These are phyloP conservation scores for Cinchona pubescens DNA, from an alignment of 257 asterid species.

Conservation along the genomic window DNA sequence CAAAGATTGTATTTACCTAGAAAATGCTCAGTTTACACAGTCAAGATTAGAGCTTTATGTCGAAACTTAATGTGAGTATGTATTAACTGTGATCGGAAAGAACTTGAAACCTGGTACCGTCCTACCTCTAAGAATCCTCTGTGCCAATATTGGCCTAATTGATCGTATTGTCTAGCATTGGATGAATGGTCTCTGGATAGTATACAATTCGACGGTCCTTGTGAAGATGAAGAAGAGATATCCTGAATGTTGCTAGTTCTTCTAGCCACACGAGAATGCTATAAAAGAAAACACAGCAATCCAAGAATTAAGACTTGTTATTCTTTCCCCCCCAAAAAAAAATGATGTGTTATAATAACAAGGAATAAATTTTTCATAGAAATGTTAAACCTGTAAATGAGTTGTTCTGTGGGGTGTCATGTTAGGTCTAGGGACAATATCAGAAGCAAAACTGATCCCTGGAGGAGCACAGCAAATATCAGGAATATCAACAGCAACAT, in stretches of 20 bases:
- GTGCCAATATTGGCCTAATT: slow-evolving; percentile 27
- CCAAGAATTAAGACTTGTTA: not conserved
- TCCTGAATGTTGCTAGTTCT: slow-evolving; percentile 21
- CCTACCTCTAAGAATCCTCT: slow-evolving; percentile 38
- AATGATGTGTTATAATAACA: not conserved
- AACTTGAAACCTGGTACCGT: not conserved
- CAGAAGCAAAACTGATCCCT: slow-evolving; percentile 52
- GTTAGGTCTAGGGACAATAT: slow-evolving; percentile 43
- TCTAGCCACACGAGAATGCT: slow-evolving; percentile 41
- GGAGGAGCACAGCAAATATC: slow-evolving; percentile 65
- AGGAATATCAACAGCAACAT: slow-evolving; percentile 40
- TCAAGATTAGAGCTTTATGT: too few relatives aligned
- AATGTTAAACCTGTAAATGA: slow-evolving; percentile 15
- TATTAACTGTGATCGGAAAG: slow-evolving; percentile 10
- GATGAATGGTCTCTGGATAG: slow-evolving; percentile 16
- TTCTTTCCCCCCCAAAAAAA: too few relatives aligned
- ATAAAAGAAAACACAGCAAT: slow-evolving; percentile 7
- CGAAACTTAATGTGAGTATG: too few relatives aligned
- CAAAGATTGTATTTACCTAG: slow-evolving; percentile 28
- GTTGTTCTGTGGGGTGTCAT: slow-evolving; percentile 29
- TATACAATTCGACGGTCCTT: slow-evolving; percentile 3
- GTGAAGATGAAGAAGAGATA: slow-evolving; percentile 14
- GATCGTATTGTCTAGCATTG: slow-evolving; percentile 4
- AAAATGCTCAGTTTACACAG: slow-evolving; percentile 16
- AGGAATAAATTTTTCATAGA: not conserved